Conservation (phyloP, 345 rosid genomes). For the Pugionium cornutum region DNA sequence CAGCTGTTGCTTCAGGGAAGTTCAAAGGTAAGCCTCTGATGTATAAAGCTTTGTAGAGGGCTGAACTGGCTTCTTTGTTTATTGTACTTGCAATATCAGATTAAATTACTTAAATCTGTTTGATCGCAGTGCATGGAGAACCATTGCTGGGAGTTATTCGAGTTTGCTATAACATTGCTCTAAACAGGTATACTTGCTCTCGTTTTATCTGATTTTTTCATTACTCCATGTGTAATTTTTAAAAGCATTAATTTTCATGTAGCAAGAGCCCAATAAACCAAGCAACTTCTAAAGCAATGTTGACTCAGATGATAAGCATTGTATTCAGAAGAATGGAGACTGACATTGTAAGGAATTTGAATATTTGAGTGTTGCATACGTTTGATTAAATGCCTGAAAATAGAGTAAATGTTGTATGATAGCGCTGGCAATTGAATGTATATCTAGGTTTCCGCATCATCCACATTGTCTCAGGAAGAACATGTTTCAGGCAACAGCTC, state of each 20-base stretch:
- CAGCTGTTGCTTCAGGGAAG: slow-evolving; percentile 92
- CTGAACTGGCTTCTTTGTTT: slow-evolving; percentile 4
- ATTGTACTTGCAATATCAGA: slow-evolving; percentile 18
- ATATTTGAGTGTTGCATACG: slow-evolving; percentile 24
- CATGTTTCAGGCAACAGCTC: slow-evolving; percentile 52
- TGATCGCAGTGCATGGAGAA: slow-evolving; percentile 86
- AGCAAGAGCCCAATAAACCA: slow-evolving; percentile 99
- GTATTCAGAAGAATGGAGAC: slow-evolving; percentile 94
- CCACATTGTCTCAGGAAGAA: slow-evolving; percentile 54
- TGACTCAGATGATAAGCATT: slow-evolving; percentile 98
- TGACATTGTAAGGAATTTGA: slow-evolving; percentile 61
- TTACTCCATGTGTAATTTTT: slow-evolving; percentile 34
- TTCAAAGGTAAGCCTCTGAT: slow-evolving; percentile 68
- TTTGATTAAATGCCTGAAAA: slow-evolving; percentile 18
- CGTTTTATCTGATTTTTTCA: slow-evolving; percentile 13
- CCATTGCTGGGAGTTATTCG: slow-evolving; percentile 94
- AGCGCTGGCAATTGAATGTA: slow-evolving; percentile 40
- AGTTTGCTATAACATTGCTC: slow-evolving; percentile 95
- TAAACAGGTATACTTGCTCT: slow-evolving; percentile 67
- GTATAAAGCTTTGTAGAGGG: slow-evolving; percentile 13
- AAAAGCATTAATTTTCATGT: slow-evolving; percentile 45
- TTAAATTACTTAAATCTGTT: slow-evolving; percentile 13
- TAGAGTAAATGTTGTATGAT: slow-evolving; percentile 29
- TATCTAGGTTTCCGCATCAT: slow-evolving; percentile 60
- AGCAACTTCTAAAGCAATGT: slow-evolving; percentile 98